Evolutionary conservation across 192 early-diverging fungal species (phyloP).

Genomic region (Dissophora ornata): DNA sequence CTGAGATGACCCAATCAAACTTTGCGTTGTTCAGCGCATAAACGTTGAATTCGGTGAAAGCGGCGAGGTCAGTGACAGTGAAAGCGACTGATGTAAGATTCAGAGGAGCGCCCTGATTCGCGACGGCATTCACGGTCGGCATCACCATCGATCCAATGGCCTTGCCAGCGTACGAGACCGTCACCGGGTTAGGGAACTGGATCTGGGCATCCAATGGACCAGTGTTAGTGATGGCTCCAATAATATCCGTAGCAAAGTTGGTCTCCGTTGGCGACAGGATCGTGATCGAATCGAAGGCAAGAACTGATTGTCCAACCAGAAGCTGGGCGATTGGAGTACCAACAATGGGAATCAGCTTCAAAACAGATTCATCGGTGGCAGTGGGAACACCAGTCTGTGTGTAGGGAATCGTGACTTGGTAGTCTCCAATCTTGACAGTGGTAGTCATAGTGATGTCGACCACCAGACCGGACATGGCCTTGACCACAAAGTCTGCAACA

Average conservation of each 20-base stretch:
- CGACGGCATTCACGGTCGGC: conserved; percentile 40
- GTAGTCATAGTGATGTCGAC: no score
- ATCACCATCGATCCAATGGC: conserved; percentile 54
- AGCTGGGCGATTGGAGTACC: conserved; percentile 59
- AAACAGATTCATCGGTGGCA: no score
- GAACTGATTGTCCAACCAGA: conserved; percentile 39
- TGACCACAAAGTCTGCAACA: no score
- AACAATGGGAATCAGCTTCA: conserved; percentile 43
- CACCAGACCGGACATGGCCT: no score
- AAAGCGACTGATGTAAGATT: conserved; percentile 46
- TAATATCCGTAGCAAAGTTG: conserved; percentile 49
- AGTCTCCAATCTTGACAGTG: no score
- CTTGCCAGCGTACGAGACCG: conserved; percentile 47
- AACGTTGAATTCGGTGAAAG: conserved; percentile 55
- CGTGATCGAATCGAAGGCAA: conserved; percentile 47
- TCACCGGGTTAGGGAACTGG: conserved; percentile 54
- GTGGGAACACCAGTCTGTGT: no score
- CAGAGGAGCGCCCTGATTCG: conserved; percentile 55
- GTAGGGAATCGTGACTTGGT: no score
- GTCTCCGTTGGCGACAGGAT: conserved; percentile 48
- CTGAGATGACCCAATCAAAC: conserved; percentile 59
- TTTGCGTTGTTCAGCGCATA: conserved; percentile 52
- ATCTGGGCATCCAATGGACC: conserved; percentile 64
- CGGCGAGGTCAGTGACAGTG: conserved; percentile 25
- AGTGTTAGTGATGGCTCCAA: conserved; percentile 57